These are phyloP conservation scores for Pseudogymnoascus destructans DNA, from an alignment of 2,329 filamentous ascomycete species.

Conservation along the genomic window DNA sequence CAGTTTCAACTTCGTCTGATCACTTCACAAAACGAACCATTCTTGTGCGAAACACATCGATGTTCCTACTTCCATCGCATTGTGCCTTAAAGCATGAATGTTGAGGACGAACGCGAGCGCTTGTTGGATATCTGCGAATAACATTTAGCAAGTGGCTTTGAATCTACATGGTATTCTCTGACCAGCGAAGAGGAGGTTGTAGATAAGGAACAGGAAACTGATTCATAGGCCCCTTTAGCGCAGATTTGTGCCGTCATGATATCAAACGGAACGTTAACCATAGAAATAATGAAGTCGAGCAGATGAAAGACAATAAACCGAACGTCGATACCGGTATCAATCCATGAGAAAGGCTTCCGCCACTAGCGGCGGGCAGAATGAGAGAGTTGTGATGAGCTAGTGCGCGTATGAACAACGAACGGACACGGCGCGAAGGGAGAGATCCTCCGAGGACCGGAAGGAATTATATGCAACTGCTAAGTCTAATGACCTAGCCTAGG, in stretches of 20 bases:
- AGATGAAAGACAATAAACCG: slow-evolving; percentile 35
- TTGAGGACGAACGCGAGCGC: slow-evolving; percentile 51
- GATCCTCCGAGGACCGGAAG: too few relatives aligned
- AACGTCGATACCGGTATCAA: slow-evolving; percentile 33
- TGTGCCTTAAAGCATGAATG: slow-evolving; percentile 40
- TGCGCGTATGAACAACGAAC: too few relatives aligned
- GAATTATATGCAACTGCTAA: too few relatives aligned
- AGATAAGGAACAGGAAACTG: slow-evolving; percentile 59
- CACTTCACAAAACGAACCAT: slow-evolving; percentile 38
- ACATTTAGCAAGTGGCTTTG: background rate
- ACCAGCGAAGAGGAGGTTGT: slow-evolving; percentile 50
- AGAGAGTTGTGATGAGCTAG: too few relatives aligned
- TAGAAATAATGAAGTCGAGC: slow-evolving; percentile 30
- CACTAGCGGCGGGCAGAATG: too few relatives aligned
- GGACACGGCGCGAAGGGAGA: too few relatives aligned
- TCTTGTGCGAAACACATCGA: slow-evolving; percentile 49
- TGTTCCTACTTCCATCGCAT: slow-evolving; percentile 41
- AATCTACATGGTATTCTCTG: background rate
- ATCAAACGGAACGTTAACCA: slow-evolving; percentile 30
- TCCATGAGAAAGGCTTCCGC: slow-evolving; percentile 27
- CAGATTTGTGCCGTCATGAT: slow-evolving; percentile 17
- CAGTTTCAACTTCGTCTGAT: slow-evolving; percentile 3
- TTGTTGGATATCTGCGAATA: slow-evolving; percentile 47
- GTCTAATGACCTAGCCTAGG: too few relatives aligned
- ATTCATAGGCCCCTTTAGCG: slow-evolving; percentile 33